Percentiles rank a stretch among this genome's conserved stretches.
phyloP scores from a whole-genome alignment of 2,329 filamentous ascomycete species.

The Clonostachys byssicola region DNA sequence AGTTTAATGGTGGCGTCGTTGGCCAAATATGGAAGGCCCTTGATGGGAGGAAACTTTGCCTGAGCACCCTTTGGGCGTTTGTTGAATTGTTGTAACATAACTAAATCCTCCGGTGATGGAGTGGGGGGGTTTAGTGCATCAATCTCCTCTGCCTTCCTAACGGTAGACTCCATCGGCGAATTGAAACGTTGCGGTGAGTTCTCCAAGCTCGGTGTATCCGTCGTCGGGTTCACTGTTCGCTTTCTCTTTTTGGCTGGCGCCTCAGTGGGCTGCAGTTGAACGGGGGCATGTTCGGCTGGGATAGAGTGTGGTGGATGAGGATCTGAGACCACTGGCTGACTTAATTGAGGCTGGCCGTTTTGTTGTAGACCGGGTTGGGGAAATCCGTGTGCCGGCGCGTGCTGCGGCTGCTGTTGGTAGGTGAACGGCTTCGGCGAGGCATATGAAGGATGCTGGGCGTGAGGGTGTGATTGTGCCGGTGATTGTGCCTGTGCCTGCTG shows the following conservation, averaged over 20 bases:
- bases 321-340: no score
- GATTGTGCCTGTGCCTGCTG: conserved; percentile 6
- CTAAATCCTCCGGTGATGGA: conserved; percentile 24
- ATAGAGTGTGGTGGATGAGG: no score
- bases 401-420: neutral
- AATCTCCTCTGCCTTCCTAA: conserved; percentile 26
- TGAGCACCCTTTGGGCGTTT: conserved; percentile 31
- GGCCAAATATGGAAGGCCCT: conserved; percentile 29
- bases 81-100: conserved; percentile 27
- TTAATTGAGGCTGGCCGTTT: conserved; percentile 12
- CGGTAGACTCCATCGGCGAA: conserved; percentile 16
- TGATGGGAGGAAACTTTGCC: conserved; percentile 28
- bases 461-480: conserved; percentile 6
- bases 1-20: conserved; percentile 33
- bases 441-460: conserved; percentile 12
- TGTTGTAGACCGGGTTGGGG: conserved; percentile 12
- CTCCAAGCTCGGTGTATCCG: conserved; percentile 14
- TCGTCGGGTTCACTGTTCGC: conserved; percentile 16
- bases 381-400: conserved; percentile 11
- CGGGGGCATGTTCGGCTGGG: no score
- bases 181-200: conserved; percentile 15
- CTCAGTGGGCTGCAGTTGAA: neutral
- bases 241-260: conserved; percentile 30
- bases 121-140: conserved; percentile 21
- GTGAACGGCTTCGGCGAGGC: conserved; percentile 13